Evolutionary conservation across 2,329 filamentous ascomycete genomes (phyloP).

Genomic region (Meredithiella fracta): DNA sequence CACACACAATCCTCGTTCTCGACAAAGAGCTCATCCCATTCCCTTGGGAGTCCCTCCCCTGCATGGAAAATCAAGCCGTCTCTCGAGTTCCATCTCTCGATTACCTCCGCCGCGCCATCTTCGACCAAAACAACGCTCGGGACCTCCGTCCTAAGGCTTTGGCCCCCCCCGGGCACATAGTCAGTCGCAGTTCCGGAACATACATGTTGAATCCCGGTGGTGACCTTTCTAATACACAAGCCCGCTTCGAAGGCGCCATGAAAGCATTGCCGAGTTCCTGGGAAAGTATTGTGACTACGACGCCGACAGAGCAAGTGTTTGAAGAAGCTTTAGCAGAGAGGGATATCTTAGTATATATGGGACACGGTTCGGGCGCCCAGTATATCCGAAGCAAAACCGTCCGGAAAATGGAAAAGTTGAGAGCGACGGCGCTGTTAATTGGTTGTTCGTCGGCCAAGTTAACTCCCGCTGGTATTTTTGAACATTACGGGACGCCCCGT

Average conservation of each 20-base stretch:
- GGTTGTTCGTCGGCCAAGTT: constrained; percentile 80
- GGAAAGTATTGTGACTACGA: constrained; percentile 49
- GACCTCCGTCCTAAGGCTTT: not conserved
- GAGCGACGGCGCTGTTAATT: constrained; percentile 72
- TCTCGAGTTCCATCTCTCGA: constrained; percentile 79
- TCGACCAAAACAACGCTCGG: constrained; percentile 29
- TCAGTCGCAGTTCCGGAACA: constrained; percentile 39
- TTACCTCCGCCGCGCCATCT: constrained; percentile 60
- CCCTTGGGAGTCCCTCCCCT: constrained; percentile 91
- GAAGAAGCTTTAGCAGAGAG: constrained; percentile 46
- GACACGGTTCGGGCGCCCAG: constrained; percentile 85
- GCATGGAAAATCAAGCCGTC: constrained; percentile 60
- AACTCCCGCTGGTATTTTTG: constrained; percentile 52
- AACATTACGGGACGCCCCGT: constrained; percentile 77
- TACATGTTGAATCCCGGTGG: constrained; percentile 83
- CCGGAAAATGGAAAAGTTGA: constrained; percentile 57
- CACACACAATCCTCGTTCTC: constrained; percentile 73
- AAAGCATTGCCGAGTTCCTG: constrained; percentile 48
- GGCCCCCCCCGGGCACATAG: constrained; percentile 31
- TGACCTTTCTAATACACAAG: constrained; percentile 67
- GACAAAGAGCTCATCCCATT: constrained; percentile 85
- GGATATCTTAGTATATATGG: constrained; percentile 79
- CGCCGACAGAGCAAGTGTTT: constrained; percentile 66
- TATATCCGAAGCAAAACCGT: constrained; percentile 80
- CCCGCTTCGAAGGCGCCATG: constrained; percentile 44